Conservation (phyloP, 2,329 filamentous ascomycete genomes). For the Tympanopsis confertula region DNA sequence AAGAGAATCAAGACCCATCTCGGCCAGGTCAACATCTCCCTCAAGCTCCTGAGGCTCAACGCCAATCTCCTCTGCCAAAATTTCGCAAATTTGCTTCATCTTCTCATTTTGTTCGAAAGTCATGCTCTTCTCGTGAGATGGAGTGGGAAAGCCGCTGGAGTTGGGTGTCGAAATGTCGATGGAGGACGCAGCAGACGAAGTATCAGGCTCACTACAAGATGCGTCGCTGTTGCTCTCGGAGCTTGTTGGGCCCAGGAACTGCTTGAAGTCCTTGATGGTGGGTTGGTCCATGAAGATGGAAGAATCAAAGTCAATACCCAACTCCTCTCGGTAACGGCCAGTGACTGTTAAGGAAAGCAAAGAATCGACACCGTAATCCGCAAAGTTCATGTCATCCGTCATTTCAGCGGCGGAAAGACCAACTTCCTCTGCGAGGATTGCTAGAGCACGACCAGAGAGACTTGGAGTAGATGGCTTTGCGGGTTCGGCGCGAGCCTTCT, state of each 20-base stretch:
- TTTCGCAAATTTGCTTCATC: conserved; percentile 35
- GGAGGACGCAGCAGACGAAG: neutral
- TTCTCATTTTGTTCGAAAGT: conserved; percentile 9
- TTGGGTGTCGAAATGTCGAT: neutral
- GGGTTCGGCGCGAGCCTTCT: conserved; percentile 4
- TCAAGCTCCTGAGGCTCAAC: conserved; percentile 32
- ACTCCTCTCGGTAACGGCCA: conserved; percentile 9
- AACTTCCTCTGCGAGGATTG: conserved; percentile 9
- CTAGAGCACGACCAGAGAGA: conserved; percentile 1
- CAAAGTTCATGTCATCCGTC: conserved; percentile 6
- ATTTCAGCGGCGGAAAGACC: conserved; percentile 8
- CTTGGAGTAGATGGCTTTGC: conserved; percentile 10
- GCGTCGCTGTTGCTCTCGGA: neutral
- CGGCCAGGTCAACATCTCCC: conserved; percentile 11
- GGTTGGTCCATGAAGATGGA: conserved; percentile 7
- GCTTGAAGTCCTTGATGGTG: conserved; percentile 8
- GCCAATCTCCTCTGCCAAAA: conserved; percentile 43
- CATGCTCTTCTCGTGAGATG: neutral
- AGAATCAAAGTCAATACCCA: conserved; percentile 6
- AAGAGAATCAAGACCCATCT: conserved; percentile 15
- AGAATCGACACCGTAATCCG: conserved; percentile 11
- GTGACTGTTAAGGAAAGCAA: conserved; percentile 9
- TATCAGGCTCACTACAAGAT: neutral
- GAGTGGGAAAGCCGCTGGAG: conserved; percentile 8
- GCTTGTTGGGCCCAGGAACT: neutral